Conservation (phyloP, 73 alveolate genomes). For the Stentor roeselii region DNA sequence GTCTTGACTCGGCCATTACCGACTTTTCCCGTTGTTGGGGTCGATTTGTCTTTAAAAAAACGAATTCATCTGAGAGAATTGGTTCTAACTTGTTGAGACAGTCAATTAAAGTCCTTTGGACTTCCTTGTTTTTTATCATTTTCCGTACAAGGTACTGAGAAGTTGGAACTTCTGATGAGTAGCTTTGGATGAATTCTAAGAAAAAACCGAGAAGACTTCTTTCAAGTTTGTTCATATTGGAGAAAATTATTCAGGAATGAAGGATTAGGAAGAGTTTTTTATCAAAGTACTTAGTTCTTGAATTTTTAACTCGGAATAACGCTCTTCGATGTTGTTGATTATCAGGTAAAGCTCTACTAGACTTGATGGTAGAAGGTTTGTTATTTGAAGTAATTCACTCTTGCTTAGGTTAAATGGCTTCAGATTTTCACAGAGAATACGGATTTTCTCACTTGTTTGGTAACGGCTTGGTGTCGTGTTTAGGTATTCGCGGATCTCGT, state of each 20-base stretch:
- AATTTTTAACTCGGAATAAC: background rate
- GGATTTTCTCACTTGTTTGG: background rate
- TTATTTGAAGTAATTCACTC: background rate
- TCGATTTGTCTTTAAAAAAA: too few relatives aligned
- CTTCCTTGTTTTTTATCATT: background rate
- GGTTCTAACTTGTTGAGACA: background rate
- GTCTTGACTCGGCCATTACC: background rate
- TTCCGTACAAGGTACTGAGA: background rate
- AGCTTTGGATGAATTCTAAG: background rate
- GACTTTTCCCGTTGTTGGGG: background rate
- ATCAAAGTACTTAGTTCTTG: too few relatives aligned
- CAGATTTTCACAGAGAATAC: background rate
- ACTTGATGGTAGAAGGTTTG: background rate
- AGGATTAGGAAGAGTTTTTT: too few relatives aligned
- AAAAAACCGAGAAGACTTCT: background rate
- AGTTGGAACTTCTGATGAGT: background rate
- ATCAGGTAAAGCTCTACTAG: background rate
- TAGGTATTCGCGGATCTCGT: background rate
- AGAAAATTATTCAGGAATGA: too few relatives aligned
- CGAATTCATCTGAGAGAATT: background rate
- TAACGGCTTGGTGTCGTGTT: background rate
- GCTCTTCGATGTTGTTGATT: background rate
- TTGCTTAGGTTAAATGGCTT: background rate
- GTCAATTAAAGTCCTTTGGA: background rate
- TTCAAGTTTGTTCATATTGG: background rate